Base-by-base conservation (phyloP, 2,329 filamentous ascomycete species). In the Aotearoamyces nothofagi region DNA sequence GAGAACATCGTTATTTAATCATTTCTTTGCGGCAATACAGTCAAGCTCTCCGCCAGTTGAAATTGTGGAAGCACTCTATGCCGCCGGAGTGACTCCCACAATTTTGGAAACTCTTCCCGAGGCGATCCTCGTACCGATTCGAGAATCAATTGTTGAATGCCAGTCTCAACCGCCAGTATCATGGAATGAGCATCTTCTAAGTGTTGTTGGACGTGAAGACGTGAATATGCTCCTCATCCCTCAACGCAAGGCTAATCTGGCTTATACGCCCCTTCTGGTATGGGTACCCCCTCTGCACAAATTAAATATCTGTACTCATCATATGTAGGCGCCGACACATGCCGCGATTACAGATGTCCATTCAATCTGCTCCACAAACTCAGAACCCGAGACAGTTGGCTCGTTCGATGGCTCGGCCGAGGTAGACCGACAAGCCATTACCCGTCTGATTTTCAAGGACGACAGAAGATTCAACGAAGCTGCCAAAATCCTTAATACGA, bases 401-500 rank as follows among this genome's bases (percentile, higher is more conserved):
- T 66, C 72, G 0, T 72, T 78, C 31, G 78, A 90, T 38, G 82
- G 82, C 26, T 77, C 78, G 5, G 78, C 83, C 31, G 86, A 90
- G 48, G 78, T 77, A 17, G 82, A 93, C 45, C 72, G 84, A 15
- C 75, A 87, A 50, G 67, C 76, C 7, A 73, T 96, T 5, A 92
- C 90, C 16, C 73, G 76, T 29, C 62, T 90, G 6, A 76, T 98
- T 15, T 98, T 96, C 63, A 77, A 75, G 34, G 84, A 96, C 39
- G 90, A 98, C 45, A 73, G 84, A 34, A 76, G 90, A 19, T 75
- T 92, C 31, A 75, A 83, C 36, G 90, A 98, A 55, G 90, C 84
- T 0, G 74, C 77, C 31, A 72, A 68, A 30, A 61, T 98, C 31
- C 61, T 98, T n/a, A 86, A 90, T 32, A 90, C 90, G 15, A 73